phyloP scores from a whole-genome alignment of 108 stramenopile genomes.

The Conticribra weissflogii region DNA sequence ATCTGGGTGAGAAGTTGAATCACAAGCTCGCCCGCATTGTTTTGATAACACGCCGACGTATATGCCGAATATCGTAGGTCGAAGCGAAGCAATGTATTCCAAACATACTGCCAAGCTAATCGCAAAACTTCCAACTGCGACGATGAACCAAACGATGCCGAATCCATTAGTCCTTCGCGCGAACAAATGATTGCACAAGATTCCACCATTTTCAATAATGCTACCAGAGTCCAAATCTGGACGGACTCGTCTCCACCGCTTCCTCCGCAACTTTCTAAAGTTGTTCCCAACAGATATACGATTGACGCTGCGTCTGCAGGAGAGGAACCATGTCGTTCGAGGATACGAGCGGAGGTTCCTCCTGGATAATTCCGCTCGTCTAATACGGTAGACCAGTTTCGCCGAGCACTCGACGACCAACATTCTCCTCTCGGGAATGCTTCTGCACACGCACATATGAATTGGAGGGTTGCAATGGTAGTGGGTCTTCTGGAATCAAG shows the following conservation, averaged over 20 bases:
- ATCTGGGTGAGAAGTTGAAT: constrained; percentile 66
- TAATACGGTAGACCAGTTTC: constrained; percentile 56
- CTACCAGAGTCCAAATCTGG: constrained; percentile 68
- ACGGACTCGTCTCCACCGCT: constrained; percentile 50
- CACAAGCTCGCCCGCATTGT: constrained; percentile 68
- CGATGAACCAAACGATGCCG: constrained; percentile 19
- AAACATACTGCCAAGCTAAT: constrained; percentile 63
- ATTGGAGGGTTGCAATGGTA: constrained; percentile 49
- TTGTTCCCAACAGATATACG: constrained; percentile 54
- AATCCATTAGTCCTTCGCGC: constrained; percentile 27
- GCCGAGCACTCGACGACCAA: constrained; percentile 61
- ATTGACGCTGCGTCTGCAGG: constrained; percentile 61
- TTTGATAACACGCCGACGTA: constrained; percentile 41
- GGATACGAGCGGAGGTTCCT: constrained; percentile 38
- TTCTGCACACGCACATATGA: constrained; percentile 75
- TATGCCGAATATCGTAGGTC: constrained; percentile 68
- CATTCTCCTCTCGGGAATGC: constrained; percentile 78
- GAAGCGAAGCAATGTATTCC: constrained; percentile 60
- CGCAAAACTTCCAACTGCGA: constrained; percentile 24
- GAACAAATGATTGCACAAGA: constrained; percentile 50
- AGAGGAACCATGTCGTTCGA: constrained; percentile 54
- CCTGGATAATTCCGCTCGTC: constrained; percentile 37
- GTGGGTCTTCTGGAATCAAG: constrained; percentile 22
- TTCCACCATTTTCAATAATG: constrained; percentile 65
- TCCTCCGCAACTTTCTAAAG: constrained; percentile 67